Evolutionary conservation across 2,329 filamentous ascomycete species (phyloP), one percentile per base, ranked within the genome.

Genomic region (Chaetomiaceae sp.): DNA sequence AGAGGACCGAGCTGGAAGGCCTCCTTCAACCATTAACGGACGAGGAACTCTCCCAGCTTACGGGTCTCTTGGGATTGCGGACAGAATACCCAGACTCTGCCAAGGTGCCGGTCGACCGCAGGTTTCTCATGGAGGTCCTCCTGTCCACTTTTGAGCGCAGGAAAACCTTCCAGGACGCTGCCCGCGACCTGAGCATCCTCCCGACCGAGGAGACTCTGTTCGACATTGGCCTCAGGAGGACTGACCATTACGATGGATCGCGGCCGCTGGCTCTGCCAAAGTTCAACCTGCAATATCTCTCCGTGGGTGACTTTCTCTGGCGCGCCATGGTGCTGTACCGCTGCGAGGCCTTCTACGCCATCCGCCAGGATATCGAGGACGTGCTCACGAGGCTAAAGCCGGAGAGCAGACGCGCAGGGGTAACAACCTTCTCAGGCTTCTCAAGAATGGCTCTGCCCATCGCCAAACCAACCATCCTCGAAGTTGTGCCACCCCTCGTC

Each of bases 221-320:
- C 64, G 90, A 96, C 55, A 78, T 78, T 47, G 83, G 84, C 23
- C 80, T 96, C 49, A 71, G 91, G 52, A 83, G 90, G 54, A 92
- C 92, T 53, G 91, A 96, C 64, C 79, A 78, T 7, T 97, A 96
- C 64, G 87, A 96, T 68, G 91, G 91, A 23, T 91, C 89, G 22
- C 83, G 83, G 44, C 91, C 94, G 5, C 77, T 99, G 54, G 89
- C 94, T 3, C 83, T 99, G 39, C 94, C 94, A 3, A 99, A 99
- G 68, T 73, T 97, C 42, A 99, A 96, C 63, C 75, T 99, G 25
- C 94, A 99, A 66, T 99, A 99, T 69, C 77, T 99, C 14, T 95
- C 91, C 3, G 83, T 96, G 47, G 91, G 91, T 3, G 94, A 99
- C 69, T 99, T 99, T 63, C 73, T 99, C n/a, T 99, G 91, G 91